Base-by-base conservation (phyloP, 345 rosid species). In the Cardamine resedifolia region DNA sequence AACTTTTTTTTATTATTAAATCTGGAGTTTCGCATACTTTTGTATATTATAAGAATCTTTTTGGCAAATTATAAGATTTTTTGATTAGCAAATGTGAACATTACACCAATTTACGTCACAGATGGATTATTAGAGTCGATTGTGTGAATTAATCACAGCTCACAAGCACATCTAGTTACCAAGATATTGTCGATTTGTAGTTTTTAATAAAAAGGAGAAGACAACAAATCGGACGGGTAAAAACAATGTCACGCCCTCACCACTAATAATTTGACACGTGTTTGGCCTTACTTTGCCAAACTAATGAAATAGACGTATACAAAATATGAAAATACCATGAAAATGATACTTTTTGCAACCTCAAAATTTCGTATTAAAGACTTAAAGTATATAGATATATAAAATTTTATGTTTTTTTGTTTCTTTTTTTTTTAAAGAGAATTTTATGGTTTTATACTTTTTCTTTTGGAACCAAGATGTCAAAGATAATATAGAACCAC, bases 131-230 rank as follows among this genome's bases (percentile, higher is more conserved):
- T n/a, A n/a, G n/a, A n/a, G n/a, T 19, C 51, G 38, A 55, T 28
- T 55, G 14, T 8, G 11, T 8, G 11, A n/a, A 1, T 16, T 56
- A 30, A 30, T 56, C 39, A 56, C 14, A 56, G 9, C 24, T 50
- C 30, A 11, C 30, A 11, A 50, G 23, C 39, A 30, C 61, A 56
- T 56, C 23, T 30, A 56, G 18, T 30, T 16, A 27, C 31, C 41
- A 18, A 30, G 61, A 56, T 16, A 31, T 16, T 30, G 61, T 16
- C 24, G 15, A 23, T 53, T 53, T 26, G 38, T 28, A 55, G 15
- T 28, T 6, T 55, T 55, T 55, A 55, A 55, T 55, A 51, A 56
- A 56, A 56, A 56, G 27, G 63, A 34, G 27, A 58, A 60, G 33
- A 39, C 65, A 34, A 66, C 58, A 50, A 50, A 38, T 15, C 58